phyloP scores from a whole-genome alignment of 2,329 filamentous ascomycete species.

The Xylaria sp. region DNA sequence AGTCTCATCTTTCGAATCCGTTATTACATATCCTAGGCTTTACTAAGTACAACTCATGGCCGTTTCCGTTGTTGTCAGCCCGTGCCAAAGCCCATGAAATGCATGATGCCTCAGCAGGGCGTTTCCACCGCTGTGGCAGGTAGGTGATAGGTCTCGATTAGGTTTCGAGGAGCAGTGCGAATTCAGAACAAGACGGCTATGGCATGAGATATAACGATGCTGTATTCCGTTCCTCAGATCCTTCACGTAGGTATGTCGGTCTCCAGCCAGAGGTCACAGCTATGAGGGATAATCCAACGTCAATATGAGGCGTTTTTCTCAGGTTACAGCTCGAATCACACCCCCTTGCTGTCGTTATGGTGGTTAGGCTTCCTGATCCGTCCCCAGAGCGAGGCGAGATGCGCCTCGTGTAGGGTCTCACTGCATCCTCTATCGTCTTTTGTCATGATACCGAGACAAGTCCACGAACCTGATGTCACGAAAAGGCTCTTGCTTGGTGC shows the following conservation, averaged over 20 bases:
- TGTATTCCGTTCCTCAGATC: not conserved
- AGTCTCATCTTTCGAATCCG: not conserved
- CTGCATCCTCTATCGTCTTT: slow-evolving; percentile 25
- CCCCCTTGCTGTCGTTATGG: slow-evolving; percentile 10
- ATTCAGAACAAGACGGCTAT: no score
- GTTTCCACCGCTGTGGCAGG: not conserved
- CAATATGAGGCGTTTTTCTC: slow-evolving; percentile 5
- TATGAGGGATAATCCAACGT: slow-evolving; percentile 16
- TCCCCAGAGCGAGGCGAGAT: slow-evolving; percentile 25
- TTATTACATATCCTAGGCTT: not conserved
- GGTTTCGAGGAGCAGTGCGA: no score
- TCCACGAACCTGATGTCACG: slow-evolving; percentile 24
- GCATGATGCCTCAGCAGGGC: not conserved
- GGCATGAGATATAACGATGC: not conserved
- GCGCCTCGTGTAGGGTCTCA: slow-evolving; percentile 29
- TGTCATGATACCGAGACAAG: slow-evolving; percentile 25
- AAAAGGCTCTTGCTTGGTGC: slow-evolving; percentile 23
- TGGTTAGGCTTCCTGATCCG: slow-evolving; percentile 25
- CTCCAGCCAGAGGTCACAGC: slow-evolving; percentile 4
- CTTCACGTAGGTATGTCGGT: not conserved
- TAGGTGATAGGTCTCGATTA: no score
- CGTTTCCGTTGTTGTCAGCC: not conserved
- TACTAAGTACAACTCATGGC: not conserved
- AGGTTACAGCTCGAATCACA: slow-evolving; percentile 8
- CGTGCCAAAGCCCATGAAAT: not conserved